Base-by-base conservation (phyloP, 2,329 filamentous ascomycete species). In the Apiospora malaysiana region DNA sequence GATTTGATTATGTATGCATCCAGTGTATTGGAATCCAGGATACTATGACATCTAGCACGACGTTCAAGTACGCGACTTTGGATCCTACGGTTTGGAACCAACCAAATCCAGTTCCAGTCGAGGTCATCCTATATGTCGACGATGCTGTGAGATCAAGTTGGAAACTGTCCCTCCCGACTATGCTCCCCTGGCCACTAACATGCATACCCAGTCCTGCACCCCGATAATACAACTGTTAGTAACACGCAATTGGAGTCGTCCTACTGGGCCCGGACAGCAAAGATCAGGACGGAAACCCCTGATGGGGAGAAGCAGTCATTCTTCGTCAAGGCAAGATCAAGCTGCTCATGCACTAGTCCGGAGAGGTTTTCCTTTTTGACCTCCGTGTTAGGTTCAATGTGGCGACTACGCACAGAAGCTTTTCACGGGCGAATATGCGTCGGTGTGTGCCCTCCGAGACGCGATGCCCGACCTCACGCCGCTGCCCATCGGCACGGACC, bases 211-310 rank as follows among this genome's bases (percentile, higher is more conserved):
- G 49, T 56, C 23, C 51, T 59, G 21, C 75, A 74, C 5, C 18
- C 67, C 0, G 71, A 71, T 12, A 73, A 68, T 5, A 23, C 59
- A 1, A 25, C 73, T 1, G 25, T 47, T 4, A 27, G 63, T 21
- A 76, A 75, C 32, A 42, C 45, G 4, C 72, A 71, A 4, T 68
- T 42, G 37, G 73, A 74, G 32, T 25, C 68, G 0, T 76, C 74
- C 1, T 75, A 79, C 69, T 82, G 78, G 77, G 77, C 77, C 2
- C 73, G 77, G n/a, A 82, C 80, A 1, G 78, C 79, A 23, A 76
- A 77, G 46, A 79, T 83, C 45, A 69, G 77, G 18, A 73, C 79
- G 1, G 56, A 71, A n/a, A 72, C 76, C 8, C 51, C 7, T n/a
- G 74, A 79, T 65, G 77, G 77, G 5, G 72, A 74, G 0, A 42